Conservation (phyloP, 2,329 filamentous ascomycete genomes). For the Bipolaris oryzae region DNA sequence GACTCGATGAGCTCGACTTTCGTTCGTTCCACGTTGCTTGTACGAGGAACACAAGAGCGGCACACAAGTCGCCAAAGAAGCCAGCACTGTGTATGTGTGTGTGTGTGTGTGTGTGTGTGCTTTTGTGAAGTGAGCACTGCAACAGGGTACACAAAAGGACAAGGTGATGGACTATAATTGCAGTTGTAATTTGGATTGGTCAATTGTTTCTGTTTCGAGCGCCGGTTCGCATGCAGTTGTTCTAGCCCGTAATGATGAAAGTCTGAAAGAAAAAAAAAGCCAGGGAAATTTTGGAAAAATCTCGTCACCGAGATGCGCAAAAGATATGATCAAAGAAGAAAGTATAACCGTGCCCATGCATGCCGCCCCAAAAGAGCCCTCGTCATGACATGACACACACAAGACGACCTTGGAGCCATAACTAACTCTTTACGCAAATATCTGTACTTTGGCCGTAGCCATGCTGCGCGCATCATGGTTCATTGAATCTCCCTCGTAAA, state of each 20-base stretch:
- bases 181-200: conserved; percentile 9
- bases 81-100: neutral
- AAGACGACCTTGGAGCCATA: conserved; percentile 9
- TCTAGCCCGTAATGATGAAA: conserved; percentile 27
- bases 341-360: conserved; percentile 10
- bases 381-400: conserved; percentile 7
- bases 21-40: conserved; percentile 41
- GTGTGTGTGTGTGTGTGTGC: too few relatives aligned
- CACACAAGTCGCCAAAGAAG: conserved; percentile 9
- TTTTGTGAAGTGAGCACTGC: neutral
- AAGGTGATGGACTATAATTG: neutral
- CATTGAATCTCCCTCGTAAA: conserved; percentile 32
- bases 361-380: conserved; percentile 11
- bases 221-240: conserved; percentile 36
- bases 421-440: conserved; percentile 12
- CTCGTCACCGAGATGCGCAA: conserved; percentile 10
- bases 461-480: conserved; percentile 12
- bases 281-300: neutral
- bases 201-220: conserved; percentile 37
- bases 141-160: neutral
- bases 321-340: conserved; percentile 9
- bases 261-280: conserved; percentile 1
- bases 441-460: conserved; percentile 3
- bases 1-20: conserved; percentile 19
- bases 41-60: conserved; percentile 9